Percentiles rank a stretch among this genome's conserved stretches.
Conservation (phyloP, 73 alveolate species). For the Diophrys appendiculata region DNA sequence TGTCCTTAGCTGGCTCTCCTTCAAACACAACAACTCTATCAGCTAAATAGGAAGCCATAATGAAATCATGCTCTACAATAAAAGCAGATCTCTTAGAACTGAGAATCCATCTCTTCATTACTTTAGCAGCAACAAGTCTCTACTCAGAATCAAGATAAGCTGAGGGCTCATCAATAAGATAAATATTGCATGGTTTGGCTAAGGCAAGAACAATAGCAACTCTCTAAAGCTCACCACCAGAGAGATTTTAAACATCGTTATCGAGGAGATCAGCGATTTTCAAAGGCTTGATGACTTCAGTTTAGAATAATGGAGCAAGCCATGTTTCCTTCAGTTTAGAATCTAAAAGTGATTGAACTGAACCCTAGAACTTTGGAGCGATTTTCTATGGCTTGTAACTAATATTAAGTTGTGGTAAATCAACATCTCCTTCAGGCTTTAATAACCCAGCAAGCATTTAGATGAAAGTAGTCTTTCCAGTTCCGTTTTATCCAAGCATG, state of each 20-base stretch:
- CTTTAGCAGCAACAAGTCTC: conserved; percentile 94
- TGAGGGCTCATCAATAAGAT: conserved; percentile 98
- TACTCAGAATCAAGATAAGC: conserved; percentile 98
- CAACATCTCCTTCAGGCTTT: conserved; percentile 72
- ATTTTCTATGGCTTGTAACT: conserved; percentile 96
- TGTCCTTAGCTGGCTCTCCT: conserved; percentile 91
- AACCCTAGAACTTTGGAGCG: conserved; percentile 94
- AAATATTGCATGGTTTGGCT: conserved; percentile 96
- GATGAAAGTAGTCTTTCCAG: conserved; percentile 98
- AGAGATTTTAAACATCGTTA: conserved; percentile 88
- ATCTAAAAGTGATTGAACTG: conserved; percentile 85
- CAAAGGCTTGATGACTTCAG: conserved; percentile 97
- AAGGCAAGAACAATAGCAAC: conserved; percentile 95
- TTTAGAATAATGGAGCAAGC: conserved; percentile 86
- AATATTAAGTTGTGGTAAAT: conserved; percentile 88
- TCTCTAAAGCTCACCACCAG: conserved; percentile 99
- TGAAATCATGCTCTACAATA: conserved; percentile 98
- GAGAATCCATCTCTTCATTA: conserved; percentile 94
- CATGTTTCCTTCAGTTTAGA: conserved; percentile 74
- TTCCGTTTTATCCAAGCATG: conserved; percentile 97
- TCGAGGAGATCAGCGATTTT: conserved; percentile 89
- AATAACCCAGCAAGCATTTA: conserved; percentile 95
- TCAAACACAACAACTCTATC: conserved; percentile 93
- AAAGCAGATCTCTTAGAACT: conserved; percentile 92
- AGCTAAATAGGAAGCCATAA: conserved; percentile 99